These are phyloP conservation scores for Monascus ruber DNA, from an alignment of 2,329 filamentous ascomycete species.

Conservation along the genomic window DNA sequence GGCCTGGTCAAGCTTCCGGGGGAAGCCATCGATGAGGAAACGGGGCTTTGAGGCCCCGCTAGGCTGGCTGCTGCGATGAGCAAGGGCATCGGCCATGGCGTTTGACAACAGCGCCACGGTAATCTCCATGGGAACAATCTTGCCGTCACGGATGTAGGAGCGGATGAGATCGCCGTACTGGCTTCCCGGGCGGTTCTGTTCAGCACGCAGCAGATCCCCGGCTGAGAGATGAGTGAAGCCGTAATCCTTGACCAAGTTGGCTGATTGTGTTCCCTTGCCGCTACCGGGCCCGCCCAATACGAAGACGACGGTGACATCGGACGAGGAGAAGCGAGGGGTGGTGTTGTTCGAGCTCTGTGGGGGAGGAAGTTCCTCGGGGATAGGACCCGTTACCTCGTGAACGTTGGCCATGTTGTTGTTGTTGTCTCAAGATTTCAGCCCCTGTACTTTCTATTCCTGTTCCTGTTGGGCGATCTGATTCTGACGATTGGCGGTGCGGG, in stretches of 20 bases:
- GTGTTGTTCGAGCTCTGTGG: slow-evolving; percentile 42
- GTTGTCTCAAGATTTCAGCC: not conserved
- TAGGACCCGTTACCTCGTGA: slow-evolving; percentile 6
- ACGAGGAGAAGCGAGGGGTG: slow-evolving; percentile 60
- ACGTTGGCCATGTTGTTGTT: slow-evolving; percentile 7
- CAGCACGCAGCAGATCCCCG: slow-evolving; percentile 83
- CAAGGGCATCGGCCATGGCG: slow-evolving; percentile 66
- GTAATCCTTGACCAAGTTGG: slow-evolving; percentile 74
- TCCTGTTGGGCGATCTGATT: slow-evolving; percentile 6
- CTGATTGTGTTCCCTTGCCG: slow-evolving; percentile 94
- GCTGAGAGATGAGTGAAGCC: slow-evolving; percentile 88
- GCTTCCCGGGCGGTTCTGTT: slow-evolving; percentile 76
- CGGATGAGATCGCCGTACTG: slow-evolving; percentile 90
- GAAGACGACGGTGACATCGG: slow-evolving; percentile 86
- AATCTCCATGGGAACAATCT: slow-evolving; percentile 98
- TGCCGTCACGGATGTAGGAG: slow-evolving; percentile 83
- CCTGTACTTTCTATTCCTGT: slow-evolving; percentile 3
- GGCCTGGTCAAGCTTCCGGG: slow-evolving; percentile 94
- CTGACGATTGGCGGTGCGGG: slow-evolving; percentile 23
- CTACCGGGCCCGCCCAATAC: slow-evolving; percentile 92
- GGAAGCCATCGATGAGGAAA: slow-evolving; percentile 77
- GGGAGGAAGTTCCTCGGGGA: slow-evolving; percentile 27
- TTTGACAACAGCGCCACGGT: slow-evolving; percentile 90
- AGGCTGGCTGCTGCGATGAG: slow-evolving; percentile 29
- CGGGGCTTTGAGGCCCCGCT: slow-evolving; percentile 43